Evolutionary conservation across 768 basidiomycete genomes (phyloP).

Genomic region (Neoboletus brunneissimus): DNA sequence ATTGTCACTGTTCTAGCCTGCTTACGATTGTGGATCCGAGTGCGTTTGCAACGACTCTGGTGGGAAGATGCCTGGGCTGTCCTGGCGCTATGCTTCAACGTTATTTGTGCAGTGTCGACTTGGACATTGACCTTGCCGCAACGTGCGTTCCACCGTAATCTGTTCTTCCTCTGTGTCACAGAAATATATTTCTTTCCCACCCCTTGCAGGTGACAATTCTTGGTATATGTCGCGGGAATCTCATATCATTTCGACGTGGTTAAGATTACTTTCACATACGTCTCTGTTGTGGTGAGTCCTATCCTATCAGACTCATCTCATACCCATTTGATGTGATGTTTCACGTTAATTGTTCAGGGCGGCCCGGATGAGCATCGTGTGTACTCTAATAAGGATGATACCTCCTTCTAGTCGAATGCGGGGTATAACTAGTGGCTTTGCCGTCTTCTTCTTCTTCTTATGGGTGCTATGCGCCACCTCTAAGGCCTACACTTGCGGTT

Average conservation of each 20-base stretch:
- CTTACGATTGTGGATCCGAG: conserved; percentile 9
- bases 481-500: conserved; percentile 13
- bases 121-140: conserved; percentile 4
- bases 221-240: conserved; percentile 1
- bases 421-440: background rate
- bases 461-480: conserved; percentile 7
- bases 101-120: conserved; percentile 5
- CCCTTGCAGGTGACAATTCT: background rate
- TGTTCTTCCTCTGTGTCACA: background rate
- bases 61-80: conserved; percentile 14
- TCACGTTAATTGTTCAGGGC: background rate
- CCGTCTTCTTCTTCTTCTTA: conserved; percentile 6
- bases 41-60: conserved; percentile 8
- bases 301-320: too few species aligned
- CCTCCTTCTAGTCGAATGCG: background rate
- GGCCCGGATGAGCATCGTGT: conserved; percentile 17
- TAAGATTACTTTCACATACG: conserved; percentile 1
- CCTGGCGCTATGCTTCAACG: conserved; percentile 2
- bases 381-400: conserved; percentile 10
- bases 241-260: conserved; percentile 5
- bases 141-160: background rate
- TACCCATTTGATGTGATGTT: background rate
- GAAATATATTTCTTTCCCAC: background rate
- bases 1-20: background rate
- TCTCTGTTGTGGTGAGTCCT: conserved; percentile 9